These are phyloP conservation scores for Teunomyces pallodes DNA, from an alignment of 805 yeast genomes.

Conservation along the genomic window DNA sequence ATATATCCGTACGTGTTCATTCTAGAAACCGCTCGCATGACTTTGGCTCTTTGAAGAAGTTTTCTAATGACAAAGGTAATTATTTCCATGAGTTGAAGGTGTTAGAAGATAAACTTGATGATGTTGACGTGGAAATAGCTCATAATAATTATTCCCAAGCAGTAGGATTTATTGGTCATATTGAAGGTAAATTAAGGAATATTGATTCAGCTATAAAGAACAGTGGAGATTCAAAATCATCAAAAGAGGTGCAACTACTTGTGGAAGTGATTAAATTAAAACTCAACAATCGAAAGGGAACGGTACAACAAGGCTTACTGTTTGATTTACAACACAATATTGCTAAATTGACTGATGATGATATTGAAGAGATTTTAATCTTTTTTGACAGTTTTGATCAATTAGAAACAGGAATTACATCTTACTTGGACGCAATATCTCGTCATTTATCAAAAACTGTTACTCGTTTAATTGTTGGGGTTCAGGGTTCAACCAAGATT, in stretches of 20 bases:
- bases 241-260: conserved; percentile 27
- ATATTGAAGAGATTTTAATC: conserved; percentile 33
- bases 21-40: conserved; percentile 56
- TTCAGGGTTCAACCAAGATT: conserved; percentile 43
- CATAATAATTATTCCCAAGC: conserved; percentile 52
- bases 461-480: conserved; percentile 33
- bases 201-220: conserved; percentile 25
- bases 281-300: conserved; percentile 34
- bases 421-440: conserved; percentile 35
- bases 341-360: conserved; percentile 25
- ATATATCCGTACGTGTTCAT: conserved; percentile 59
- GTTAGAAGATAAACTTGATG: conserved; percentile 64
- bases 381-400: conserved; percentile 35
- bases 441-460: conserved; percentile 29
- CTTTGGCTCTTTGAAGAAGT: conserved; percentile 16
- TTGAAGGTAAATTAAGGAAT: conserved; percentile 29
- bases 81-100: conserved; percentile 46
- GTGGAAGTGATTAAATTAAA: conserved; percentile 43
- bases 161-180: conserved; percentile 39
- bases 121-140: conserved; percentile 64
- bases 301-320: conserved; percentile 33
- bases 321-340: conserved; percentile 39
- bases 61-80: conserved; percentile 25
- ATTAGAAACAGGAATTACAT: conserved; percentile 34
- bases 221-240: conserved; percentile 10